phyloP scores from a whole-genome alignment of 352 stramenopile genomes.

The Aphanomyces cochlioides region DNA sequence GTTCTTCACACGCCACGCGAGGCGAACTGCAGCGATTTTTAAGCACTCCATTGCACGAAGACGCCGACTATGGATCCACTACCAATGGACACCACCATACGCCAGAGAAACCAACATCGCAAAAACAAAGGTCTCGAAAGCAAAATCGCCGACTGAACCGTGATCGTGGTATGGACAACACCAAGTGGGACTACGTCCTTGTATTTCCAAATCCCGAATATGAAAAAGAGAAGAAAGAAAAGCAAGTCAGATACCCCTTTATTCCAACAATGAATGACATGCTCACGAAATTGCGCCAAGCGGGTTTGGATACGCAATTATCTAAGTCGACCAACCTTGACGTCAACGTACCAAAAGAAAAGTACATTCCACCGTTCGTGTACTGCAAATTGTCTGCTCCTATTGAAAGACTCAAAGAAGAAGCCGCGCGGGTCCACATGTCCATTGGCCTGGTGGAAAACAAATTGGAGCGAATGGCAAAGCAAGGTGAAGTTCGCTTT shows the following conservation, averaged over 20 bases:
- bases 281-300: slow-evolving; percentile 59
- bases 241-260: neutral
- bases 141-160: neutral
- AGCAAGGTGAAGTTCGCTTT: slow-evolving; percentile 31
- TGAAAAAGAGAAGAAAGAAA: slow-evolving; percentile 41
- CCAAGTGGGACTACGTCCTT: slow-evolving; percentile 78
- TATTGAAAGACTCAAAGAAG: slow-evolving; percentile 61
- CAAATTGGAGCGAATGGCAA: slow-evolving; percentile 30
- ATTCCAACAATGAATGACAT: slow-evolving; percentile 49
- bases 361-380: slow-evolving; percentile 41
- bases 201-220: slow-evolving; percentile 78
- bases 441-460: slow-evolving; percentile 27
- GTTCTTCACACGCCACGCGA: neutral
- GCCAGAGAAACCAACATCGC: neutral
- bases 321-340: slow-evolving; percentile 52
- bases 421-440: slow-evolving; percentile 47
- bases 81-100: neutral
- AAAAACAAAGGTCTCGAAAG: neutral
- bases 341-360: slow-evolving; percentile 36
- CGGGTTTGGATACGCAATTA: slow-evolving; percentile 65
- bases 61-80: slow-evolving; percentile 21
- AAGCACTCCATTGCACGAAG: slow-evolving; percentile 21
- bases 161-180: slow-evolving; percentile 21
- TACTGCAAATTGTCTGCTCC: slow-evolving; percentile 82
- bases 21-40: slow-evolving; percentile 26